phyloP scores from a whole-genome alignment of 2,329 filamentous ascomycete genomes.

The Aspergillus pseudonomiae region DNA sequence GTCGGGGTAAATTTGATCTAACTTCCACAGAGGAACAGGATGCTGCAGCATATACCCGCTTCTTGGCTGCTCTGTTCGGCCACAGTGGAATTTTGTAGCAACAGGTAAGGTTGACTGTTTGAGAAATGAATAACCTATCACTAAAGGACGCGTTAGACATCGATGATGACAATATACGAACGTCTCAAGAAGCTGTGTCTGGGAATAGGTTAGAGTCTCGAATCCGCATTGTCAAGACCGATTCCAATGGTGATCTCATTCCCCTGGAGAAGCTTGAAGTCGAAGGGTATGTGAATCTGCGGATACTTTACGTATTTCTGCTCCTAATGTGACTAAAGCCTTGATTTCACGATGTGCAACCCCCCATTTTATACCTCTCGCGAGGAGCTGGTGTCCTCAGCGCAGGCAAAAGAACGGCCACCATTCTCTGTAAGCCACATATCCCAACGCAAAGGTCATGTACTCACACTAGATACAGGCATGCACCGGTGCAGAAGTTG shows the following conservation, averaged over 20 bases:
- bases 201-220: slow-evolving; percentile 66
- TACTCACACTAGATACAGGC: slow-evolving; percentile 32
- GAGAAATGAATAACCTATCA: neutral
- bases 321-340: slow-evolving; percentile 34
- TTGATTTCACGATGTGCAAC: slow-evolving; percentile 91
- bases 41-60: slow-evolving; percentile 91
- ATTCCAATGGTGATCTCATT: slow-evolving; percentile 60
- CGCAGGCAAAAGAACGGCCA: slow-evolving; percentile 65
- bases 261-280: slow-evolving; percentile 55
- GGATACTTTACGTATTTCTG: neutral
- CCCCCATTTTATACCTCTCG: slow-evolving; percentile 88
- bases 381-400: slow-evolving; percentile 68
- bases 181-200: slow-evolving; percentile 68
- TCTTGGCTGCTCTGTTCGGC: slow-evolving; percentile 70
- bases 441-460: too few relatives aligned
- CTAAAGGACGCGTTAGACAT: slow-evolving; percentile 60
- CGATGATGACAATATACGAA: slow-evolving; percentile 69
- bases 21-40: slow-evolving; percentile 69
- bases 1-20: slow-evolving; percentile 13
- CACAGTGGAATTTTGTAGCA: slow-evolving; percentile 71
- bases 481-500: slow-evolving; percentile 74
- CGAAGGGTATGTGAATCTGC: slow-evolving; percentile 23
- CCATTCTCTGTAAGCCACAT: slow-evolving; percentile 67
- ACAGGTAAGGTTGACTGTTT: slow-evolving; percentile 52
- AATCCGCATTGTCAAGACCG: slow-evolving; percentile 65